Percentiles rank a stretch among this genome's conserved stretches.
These are phyloP conservation scores for Fremontodendron californicum DNA, from an alignment of 345 rosid genomes.

Conservation along the genomic window DNA sequence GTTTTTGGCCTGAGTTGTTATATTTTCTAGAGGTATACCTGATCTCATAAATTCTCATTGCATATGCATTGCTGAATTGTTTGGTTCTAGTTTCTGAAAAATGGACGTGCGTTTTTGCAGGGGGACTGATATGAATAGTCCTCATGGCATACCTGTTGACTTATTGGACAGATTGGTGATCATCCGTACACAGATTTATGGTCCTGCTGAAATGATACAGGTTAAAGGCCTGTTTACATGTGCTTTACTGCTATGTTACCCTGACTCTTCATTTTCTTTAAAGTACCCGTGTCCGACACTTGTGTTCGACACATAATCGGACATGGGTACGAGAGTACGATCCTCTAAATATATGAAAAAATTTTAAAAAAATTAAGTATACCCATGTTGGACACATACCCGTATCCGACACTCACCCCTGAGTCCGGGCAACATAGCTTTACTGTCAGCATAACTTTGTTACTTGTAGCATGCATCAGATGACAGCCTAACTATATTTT, in stretches of 20 bases:
- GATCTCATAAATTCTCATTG: slow-evolving; percentile 1
- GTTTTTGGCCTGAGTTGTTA: background rate
- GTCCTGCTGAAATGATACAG: slow-evolving; percentile 97
- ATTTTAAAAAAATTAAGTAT: too few species aligned
- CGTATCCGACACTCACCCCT: too few species aligned
- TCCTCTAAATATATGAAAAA: too few species aligned
- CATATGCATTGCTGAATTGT: background rate
- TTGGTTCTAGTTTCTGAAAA: background rate
- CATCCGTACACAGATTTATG: slow-evolving; percentile 73
- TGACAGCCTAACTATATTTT: slow-evolving; percentile 6
- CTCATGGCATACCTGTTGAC: slow-evolving; percentile 98
- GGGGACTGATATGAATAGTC: slow-evolving; percentile 94
- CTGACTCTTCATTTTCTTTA: too few species aligned
- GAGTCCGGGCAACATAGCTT: too few species aligned
- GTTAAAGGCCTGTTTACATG: slow-evolving; percentile 25
- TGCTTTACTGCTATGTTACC: too few species aligned
- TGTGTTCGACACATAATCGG: too few species aligned
- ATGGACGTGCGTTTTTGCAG: slow-evolving; percentile 40
- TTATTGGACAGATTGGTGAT: slow-evolving; percentile 86
- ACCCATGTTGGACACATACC: too few species aligned
- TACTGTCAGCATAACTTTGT: background rate
- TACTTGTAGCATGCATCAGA: background rate
- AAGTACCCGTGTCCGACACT: too few species aligned
- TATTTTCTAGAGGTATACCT: background rate
- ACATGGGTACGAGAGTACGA: too few species aligned